phyloP scores from a whole-genome alignment of 2,329 filamentous ascomycete genomes.

The Aspergillus felis region DNA sequence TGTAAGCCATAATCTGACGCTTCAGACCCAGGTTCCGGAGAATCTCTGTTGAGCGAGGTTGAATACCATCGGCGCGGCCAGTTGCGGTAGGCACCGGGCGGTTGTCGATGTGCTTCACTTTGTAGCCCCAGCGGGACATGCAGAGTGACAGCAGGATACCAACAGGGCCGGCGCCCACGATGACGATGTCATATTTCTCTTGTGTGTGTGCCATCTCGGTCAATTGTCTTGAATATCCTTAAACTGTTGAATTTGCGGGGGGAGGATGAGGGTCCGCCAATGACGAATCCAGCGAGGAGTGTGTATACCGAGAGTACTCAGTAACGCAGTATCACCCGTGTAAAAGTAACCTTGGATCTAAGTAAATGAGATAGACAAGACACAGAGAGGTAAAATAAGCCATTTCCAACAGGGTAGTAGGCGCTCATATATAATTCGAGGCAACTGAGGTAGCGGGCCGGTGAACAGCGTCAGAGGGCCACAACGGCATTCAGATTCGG shows the following conservation, averaged over 20 bases:
- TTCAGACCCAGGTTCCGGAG: conserved; percentile 88
- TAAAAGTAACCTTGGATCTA: neutral
- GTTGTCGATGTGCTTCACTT: conserved; percentile 92
- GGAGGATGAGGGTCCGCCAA: neutral
- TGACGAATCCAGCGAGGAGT: neutral
- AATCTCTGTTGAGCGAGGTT: conserved; percentile 82
- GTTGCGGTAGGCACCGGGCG: conserved; percentile 78
- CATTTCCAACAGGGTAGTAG: conserved; percentile 13
- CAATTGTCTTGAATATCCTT: neutral
- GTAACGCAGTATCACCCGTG: conserved; percentile 5
- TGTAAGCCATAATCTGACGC: conserved; percentile 78
- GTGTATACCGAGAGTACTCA: neutral
- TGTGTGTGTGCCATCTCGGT: conserved; percentile 24
- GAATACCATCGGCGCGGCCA: conserved; percentile 86
- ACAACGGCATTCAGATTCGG: conserved; percentile 35
- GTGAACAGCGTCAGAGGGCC: conserved; percentile 19
- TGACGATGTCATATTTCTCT: conserved; percentile 66
- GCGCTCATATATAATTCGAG: conserved; percentile 25
- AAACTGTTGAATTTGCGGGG: neutral
- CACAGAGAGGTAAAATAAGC: conserved; percentile 2
- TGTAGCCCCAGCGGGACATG: conserved; percentile 88
- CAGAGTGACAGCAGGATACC: conserved; percentile 84
- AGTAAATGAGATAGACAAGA: neutral
- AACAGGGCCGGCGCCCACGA: conserved; percentile 84
- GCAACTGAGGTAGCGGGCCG: conserved; percentile 13